Evolutionary conservation across 805 yeast genomes (phyloP).

Genomic region (Monosporozyma siamensis): DNA sequence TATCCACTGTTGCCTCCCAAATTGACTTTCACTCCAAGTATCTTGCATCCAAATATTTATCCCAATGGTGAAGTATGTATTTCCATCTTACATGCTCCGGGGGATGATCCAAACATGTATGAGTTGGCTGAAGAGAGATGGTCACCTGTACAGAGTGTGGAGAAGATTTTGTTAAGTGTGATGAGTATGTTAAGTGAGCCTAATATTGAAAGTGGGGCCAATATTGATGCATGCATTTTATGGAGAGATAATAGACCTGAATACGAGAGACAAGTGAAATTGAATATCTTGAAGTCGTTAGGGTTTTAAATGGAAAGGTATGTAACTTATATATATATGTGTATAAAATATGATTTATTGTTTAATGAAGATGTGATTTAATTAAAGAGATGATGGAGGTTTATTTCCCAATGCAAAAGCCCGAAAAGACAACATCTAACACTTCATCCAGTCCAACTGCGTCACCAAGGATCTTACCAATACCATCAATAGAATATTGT

Average conservation of each 20-base stretch:
- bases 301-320: conserved; percentile 40
- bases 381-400: no score
- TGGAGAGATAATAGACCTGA: conserved; percentile 80
- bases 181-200: conserved; percentile 97
- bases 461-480: conserved; percentile 88
- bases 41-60: conserved; percentile 89
- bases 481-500: conserved; percentile 66
- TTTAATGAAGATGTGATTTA: no score
- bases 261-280: conserved; percentile 55
- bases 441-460: conserved; percentile 85
- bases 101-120: conserved; percentile 93
- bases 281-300: conserved; percentile 59
- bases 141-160: conserved; percentile 98
- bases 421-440: conserved; percentile 81
- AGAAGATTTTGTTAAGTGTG: conserved; percentile 85
- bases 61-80: conserved; percentile 94
- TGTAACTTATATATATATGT: conserved; percentile 56
- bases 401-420: conserved; percentile 88
- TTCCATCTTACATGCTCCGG: conserved; percentile 90
- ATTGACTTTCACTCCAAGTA: conserved; percentile 65
- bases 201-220: conserved; percentile 92
- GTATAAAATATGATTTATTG: conserved; percentile 43
- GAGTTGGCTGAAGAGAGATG: conserved; percentile 94
- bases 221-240: conserved; percentile 66
- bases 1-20: conserved; percentile 80